A percentile compares a stretch with the other conserved stretches of the same genome.
Evolutionary conservation across 1,139 yeast species (phyloP).

Genomic region (Geotrichum macrosporum): DNA sequence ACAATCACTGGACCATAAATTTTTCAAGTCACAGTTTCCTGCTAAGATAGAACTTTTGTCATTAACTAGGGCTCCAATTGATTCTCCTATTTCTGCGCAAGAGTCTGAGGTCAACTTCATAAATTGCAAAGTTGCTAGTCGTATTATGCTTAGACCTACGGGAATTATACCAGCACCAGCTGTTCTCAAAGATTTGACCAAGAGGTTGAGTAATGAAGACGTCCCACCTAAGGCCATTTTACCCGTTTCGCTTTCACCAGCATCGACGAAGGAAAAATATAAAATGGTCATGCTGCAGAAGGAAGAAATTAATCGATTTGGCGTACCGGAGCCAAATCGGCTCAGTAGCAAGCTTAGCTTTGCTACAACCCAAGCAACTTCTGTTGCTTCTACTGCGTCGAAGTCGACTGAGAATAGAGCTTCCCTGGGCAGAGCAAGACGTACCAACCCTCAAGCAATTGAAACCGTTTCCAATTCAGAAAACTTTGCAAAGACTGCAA

Average conservation of each 20-base stretch:
- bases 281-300: slow-evolving; percentile 48
- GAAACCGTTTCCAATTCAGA: background rate
- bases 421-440: slow-evolving; percentile 12
- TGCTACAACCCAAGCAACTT: slow-evolving; percentile 1
- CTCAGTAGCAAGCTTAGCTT: slow-evolving; percentile 8
- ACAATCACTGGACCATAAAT: slow-evolving; percentile 69
- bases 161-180: background rate
- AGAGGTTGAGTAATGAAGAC: background rate
- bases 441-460: slow-evolving; percentile 3
- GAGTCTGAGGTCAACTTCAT: slow-evolving; percentile 70
- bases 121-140: slow-evolving; percentile 38
- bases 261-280: slow-evolving; percentile 83
- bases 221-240: slow-evolving; percentile 40
- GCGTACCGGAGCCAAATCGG: background rate
- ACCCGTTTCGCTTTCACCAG: slow-evolving; percentile 89
- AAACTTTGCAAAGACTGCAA: slow-evolving; percentile 17
- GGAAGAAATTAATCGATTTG: slow-evolving; percentile 19
- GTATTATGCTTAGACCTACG: slow-evolving; percentile 52
- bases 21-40: slow-evolving; percentile 80
- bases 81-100: slow-evolving; percentile 51
- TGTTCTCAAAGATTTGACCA: slow-evolving; percentile 9
- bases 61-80: slow-evolving; percentile 57
- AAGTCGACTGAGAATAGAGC: slow-evolving; percentile 1
- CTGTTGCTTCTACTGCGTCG: slow-evolving; percentile 10
- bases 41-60: slow-evolving; percentile 51